phyloP scores from a whole-genome alignment of 148 eudicot genomes.

The Vaccinium macrocarpon region DNA sequence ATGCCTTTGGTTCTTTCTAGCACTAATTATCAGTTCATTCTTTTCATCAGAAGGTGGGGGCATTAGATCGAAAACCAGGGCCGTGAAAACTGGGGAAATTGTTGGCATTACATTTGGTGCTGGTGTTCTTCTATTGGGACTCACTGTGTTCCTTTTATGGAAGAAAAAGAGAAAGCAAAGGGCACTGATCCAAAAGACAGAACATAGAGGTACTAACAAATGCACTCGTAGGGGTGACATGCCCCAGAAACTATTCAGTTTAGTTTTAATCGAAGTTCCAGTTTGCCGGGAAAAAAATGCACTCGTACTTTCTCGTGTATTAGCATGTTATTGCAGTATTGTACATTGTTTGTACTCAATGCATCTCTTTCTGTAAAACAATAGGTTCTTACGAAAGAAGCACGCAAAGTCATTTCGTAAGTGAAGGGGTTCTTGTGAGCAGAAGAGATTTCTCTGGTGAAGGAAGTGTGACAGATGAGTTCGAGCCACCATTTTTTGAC shows the following conservation, averaged over 20 bases:
- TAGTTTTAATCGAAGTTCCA: too few species aligned
- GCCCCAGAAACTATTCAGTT: too few species aligned
- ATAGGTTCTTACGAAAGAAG: constrained; percentile 40
- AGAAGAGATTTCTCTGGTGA: constrained; percentile 35
- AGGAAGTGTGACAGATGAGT: constrained; percentile 24
- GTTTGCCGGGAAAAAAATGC: not conserved
- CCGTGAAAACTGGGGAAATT: constrained; percentile 23
- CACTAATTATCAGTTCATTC: not conserved
- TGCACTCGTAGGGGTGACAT: not conserved
- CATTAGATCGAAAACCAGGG: constrained; percentile 23
- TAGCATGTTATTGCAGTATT: not conserved
- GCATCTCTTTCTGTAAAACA: not conserved
- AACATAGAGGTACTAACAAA: constrained; percentile 35
- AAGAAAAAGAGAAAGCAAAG: constrained; percentile 25
- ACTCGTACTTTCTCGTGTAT: not conserved
- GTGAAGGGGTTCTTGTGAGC: constrained; percentile 24
- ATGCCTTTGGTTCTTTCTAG: not conserved
- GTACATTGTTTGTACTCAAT: not conserved
- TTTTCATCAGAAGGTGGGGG: constrained; percentile 16
- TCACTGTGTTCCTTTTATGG: constrained; percentile 25
- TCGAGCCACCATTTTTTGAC: constrained; percentile 51
- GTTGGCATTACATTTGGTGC: constrained; percentile 34
- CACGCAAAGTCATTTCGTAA: constrained; percentile 28
- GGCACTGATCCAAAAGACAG: constrained; percentile 1
- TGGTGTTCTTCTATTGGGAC: constrained; percentile 25